These are phyloP conservation scores for Beauveria caledonica DNA, from an alignment of 2,329 filamentous ascomycete species.

Conservation along the genomic window DNA sequence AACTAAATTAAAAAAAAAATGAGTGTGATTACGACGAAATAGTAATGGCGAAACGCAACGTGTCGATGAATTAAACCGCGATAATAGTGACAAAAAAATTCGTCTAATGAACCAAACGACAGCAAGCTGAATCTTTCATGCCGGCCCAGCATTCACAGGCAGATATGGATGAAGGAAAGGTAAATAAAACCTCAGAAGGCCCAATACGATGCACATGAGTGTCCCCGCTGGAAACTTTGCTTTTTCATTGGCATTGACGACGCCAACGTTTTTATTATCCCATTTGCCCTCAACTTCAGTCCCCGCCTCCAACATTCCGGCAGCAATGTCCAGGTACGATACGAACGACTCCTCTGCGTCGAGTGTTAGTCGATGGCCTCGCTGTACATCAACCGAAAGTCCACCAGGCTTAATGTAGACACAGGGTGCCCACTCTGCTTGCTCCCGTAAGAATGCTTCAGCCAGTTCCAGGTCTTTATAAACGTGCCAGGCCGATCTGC, in stretches of 20 bases:
- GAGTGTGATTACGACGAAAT: neutral
- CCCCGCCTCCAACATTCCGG: slow-evolving; percentile 40
- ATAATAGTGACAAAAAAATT: neutral
- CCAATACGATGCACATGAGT: neutral
- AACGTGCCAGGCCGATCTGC: slow-evolving; percentile 20
- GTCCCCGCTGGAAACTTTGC: slow-evolving; percentile 4
- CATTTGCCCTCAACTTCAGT: slow-evolving; percentile 23
- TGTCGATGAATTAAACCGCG: neutral
- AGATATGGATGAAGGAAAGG: neutral
- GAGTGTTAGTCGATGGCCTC: slow-evolving; percentile 33
- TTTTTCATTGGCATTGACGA: slow-evolving; percentile 5
- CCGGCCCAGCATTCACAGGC: neutral
- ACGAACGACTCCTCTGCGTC: slow-evolving; percentile 30
- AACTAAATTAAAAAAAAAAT: neutral
- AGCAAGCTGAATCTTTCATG: neutral
- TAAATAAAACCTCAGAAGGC: neutral
- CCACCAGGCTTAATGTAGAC: slow-evolving; percentile 34
- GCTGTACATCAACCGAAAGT: slow-evolving; percentile 16
- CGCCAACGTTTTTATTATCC: slow-evolving; percentile 17
- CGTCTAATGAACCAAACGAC: neutral
- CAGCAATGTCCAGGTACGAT: slow-evolving; percentile 17
- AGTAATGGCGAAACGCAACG: neutral
- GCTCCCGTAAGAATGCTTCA: slow-evolving; percentile 29
- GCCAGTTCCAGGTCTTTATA: slow-evolving; percentile 21
- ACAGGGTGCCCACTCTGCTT: slow-evolving; percentile 28